phyloP scores from a whole-genome alignment of 1,284 basidiomycete genomes.

The Mycena citricolor region DNA sequence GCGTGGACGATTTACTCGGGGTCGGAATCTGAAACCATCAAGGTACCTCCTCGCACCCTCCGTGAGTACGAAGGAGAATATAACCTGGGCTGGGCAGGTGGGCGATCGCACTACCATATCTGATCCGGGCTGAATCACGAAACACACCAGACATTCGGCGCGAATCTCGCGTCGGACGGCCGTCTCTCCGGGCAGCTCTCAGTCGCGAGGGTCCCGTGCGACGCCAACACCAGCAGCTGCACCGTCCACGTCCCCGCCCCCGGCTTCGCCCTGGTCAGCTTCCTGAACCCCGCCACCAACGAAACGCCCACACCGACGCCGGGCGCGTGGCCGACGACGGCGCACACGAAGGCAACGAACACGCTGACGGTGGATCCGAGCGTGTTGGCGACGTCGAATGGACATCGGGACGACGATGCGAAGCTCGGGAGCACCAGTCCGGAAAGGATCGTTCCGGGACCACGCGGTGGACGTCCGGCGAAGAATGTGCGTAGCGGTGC shows the following conservation, averaged over 20 bases:
- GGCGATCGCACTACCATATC: not conserved
- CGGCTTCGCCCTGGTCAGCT: conserved; percentile 70
- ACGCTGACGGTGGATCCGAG: conserved; percentile 29
- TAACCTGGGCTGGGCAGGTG: conserved; percentile 63
- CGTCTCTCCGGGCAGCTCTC: conserved; percentile 52
- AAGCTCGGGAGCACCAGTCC: conserved; percentile 23
- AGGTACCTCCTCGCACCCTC: conserved; percentile 45
- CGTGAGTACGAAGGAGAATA: conserved; percentile 63
- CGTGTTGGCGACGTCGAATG: conserved; percentile 26
- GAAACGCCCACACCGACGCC: conserved; percentile 33
- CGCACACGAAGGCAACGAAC: conserved; percentile 44
- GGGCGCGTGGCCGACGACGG: conserved; percentile 44
- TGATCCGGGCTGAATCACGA: not conserved
- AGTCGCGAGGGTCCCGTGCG: conserved; percentile 53
- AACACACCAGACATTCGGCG: conserved; percentile 54
- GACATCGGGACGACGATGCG: conserved; percentile 12
- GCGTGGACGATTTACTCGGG: not conserved
- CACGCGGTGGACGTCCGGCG: too few species aligned
- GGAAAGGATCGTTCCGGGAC: too few species aligned
- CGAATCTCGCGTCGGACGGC: conserved; percentile 60
- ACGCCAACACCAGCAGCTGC: conserved; percentile 50
- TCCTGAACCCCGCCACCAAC: conserved; percentile 57
- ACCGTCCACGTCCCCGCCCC: conserved; percentile 64
- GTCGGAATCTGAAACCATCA: not conserved
- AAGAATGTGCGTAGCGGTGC: too few species aligned